Conservation (phyloP, 1,139 yeast genomes). For the Debaryomyces sp. region DNA sequence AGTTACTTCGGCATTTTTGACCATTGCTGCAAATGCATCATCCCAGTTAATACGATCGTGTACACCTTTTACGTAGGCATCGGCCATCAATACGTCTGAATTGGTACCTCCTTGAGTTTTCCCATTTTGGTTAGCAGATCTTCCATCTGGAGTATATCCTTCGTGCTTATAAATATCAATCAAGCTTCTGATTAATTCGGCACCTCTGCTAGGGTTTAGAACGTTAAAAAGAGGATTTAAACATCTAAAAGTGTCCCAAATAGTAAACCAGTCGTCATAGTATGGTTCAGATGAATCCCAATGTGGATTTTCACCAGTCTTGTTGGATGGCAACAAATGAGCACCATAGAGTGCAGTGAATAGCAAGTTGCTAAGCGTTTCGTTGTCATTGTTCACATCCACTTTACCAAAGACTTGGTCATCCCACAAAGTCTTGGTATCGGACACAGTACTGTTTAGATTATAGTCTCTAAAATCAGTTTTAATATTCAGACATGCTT, state of each 20-base stretch:
- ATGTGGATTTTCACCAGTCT: slow-evolving; percentile 38
- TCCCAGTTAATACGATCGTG: slow-evolving; percentile 28
- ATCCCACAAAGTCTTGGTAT: slow-evolving; percentile 28
- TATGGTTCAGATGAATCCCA: slow-evolving; percentile 27
- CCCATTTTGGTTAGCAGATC: slow-evolving; percentile 42
- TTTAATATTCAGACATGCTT: slow-evolving; percentile 33
- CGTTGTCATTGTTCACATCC: slow-evolving; percentile 20
- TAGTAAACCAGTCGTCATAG: slow-evolving; percentile 43
- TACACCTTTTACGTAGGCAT: slow-evolving; percentile 35
- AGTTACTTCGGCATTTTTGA: slow-evolving; percentile 36
- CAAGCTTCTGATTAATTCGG: slow-evolving; percentile 33
- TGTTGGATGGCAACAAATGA: slow-evolving; percentile 37
- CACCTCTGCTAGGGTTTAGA: slow-evolving; percentile 29
- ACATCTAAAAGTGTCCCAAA: slow-evolving; percentile 44
- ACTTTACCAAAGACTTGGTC: slow-evolving; percentile 28
- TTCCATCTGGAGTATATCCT: slow-evolving; percentile 43
- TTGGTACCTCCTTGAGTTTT: slow-evolving; percentile 44
- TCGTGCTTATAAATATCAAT: slow-evolving; percentile 34
- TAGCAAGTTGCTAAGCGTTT: slow-evolving; percentile 23
- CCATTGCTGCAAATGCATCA: slow-evolving; percentile 37
- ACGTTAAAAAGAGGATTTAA: slow-evolving; percentile 34
- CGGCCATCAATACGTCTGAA: slow-evolving; percentile 43
- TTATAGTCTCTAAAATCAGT: slow-evolving; percentile 22
- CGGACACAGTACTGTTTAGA: slow-evolving; percentile 22
- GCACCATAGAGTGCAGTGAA: slow-evolving; percentile 37